Evolutionary conservation across 805 yeast species (phyloP).

Genomic region (Sungouiozyma intestinalis): DNA sequence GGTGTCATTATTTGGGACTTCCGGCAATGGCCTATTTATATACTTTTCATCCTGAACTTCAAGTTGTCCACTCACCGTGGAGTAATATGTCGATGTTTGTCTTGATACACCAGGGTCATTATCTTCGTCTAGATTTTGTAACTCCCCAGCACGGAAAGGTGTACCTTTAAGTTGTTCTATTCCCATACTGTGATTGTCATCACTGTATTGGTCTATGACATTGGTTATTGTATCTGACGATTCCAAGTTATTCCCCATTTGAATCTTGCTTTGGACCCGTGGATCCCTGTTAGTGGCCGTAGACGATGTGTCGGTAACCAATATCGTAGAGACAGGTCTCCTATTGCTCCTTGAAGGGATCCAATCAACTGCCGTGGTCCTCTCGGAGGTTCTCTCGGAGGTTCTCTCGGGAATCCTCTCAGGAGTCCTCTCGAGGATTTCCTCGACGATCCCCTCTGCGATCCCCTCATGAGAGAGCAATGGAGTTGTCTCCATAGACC

Average conservation of each 20-base stretch:
- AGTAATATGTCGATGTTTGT: background rate
- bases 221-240: background rate
- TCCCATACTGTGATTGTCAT: background rate
- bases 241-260: constrained; percentile 28
- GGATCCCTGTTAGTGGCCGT: constrained; percentile 32
- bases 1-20: background rate
- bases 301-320: constrained; percentile 21
- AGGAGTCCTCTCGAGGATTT: background rate
- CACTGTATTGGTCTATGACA: background rate
- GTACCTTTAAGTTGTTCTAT: background rate
- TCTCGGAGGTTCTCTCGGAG: background rate
- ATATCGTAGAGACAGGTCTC: background rate
- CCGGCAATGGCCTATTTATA: background rate
- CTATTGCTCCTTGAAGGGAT: background rate
- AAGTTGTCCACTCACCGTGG: background rate
- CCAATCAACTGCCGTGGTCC: no score
- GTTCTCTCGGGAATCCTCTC: background rate
- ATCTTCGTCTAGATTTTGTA: background rate
- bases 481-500: background rate
- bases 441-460: background rate
- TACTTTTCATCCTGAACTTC: background rate
- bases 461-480: background rate
- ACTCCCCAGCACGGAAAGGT: background rate
- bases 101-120: background rate
- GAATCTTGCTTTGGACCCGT: constrained; percentile 34